phyloP scores from a whole-genome alignment of 192 early-diverging fungal species.

The Rhizophagus sp. region DNA sequence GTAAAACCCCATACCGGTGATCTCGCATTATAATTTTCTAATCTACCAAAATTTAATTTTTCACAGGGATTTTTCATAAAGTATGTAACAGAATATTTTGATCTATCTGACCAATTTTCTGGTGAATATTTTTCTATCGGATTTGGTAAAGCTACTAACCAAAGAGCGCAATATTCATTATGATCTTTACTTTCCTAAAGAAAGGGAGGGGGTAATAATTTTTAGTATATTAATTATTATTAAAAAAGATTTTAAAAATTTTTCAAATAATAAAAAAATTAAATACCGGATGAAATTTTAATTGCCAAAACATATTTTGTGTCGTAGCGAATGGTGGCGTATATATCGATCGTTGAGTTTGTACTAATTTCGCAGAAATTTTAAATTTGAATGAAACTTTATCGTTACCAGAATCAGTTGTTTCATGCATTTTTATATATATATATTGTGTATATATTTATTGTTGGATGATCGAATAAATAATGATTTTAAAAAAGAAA shows the following conservation, averaged over 20 bases:
- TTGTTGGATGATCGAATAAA: too few relatives aligned
- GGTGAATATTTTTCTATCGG: slow-evolving; percentile 11
- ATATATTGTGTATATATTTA: too few relatives aligned
- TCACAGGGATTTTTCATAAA: slow-evolving; percentile 7
- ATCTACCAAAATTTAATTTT: slow-evolving; percentile 11
- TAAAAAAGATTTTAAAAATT: neutral
- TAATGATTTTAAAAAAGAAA: too few relatives aligned
- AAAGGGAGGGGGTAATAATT: neutral
- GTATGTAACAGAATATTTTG: slow-evolving; percentile 5
- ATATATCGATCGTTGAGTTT: neutral
- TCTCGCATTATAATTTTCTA: slow-evolving; percentile 8
- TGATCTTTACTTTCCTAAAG: slow-evolving; percentile 8
- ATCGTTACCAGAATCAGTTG: neutral
- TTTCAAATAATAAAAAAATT: neutral
- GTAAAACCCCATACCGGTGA: neutral
- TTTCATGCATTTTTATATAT: neutral
- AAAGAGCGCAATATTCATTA: slow-evolving; percentile 8
- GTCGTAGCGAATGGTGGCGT: slow-evolving; percentile 18
- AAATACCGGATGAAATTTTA: slow-evolving; percentile 23
- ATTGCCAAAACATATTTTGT: slow-evolving; percentile 23
- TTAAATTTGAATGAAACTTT: slow-evolving; percentile 13
- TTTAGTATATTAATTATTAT: neutral
- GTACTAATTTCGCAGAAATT: neutral
- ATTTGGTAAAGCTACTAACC: slow-evolving; percentile 10
- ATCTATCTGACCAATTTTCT: neutral